These are phyloP conservation scores for Exophiala dermatitidis DNA, from an alignment of 2,329 filamentous ascomycete genomes.

Conservation along the genomic window DNA sequence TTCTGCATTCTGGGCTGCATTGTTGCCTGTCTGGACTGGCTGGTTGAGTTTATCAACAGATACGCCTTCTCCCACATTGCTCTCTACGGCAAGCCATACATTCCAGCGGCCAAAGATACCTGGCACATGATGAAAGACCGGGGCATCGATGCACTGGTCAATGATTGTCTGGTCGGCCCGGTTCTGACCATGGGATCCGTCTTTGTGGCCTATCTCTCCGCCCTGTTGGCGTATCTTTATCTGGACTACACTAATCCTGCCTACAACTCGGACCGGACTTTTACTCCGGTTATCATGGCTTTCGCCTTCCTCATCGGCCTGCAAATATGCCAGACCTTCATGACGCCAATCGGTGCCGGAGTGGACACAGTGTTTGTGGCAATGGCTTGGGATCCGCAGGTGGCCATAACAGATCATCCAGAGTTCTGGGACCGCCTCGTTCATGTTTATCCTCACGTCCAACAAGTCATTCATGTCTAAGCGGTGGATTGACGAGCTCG, in stretches of 20 bases:
- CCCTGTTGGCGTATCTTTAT: constrained; percentile 79
- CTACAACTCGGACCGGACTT: constrained; percentile 63
- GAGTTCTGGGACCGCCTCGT: constrained; percentile 77
- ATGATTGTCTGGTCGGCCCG: constrained; percentile 74
- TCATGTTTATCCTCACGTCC: constrained; percentile 73
- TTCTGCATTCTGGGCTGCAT: constrained; percentile 73
- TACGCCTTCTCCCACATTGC: constrained; percentile 92
- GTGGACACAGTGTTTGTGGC: constrained; percentile 89
- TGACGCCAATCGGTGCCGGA: constrained; percentile 79
- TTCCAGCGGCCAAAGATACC: constrained; percentile 79
- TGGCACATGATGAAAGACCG: constrained; percentile 89
- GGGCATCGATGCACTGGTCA: constrained; percentile 81
- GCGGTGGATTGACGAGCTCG: background rate
- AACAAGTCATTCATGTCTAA: constrained; percentile 59
- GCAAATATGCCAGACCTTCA: constrained; percentile 83
- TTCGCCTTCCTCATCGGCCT: constrained; percentile 85
- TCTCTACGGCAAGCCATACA: constrained; percentile 81
- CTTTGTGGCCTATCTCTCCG: constrained; percentile 76
- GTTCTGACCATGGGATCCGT: constrained; percentile 68
- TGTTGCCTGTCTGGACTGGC: constrained; percentile 74
- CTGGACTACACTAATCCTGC: constrained; percentile 70
- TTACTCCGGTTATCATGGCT: constrained; percentile 70
- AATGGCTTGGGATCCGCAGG: constrained; percentile 56
- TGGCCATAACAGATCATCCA: constrained; percentile 71
- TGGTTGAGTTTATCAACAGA: constrained; percentile 78